These are phyloP conservation scores for Sporothrix globosa DNA, from an alignment of 2,329 filamentous ascomycete species.

Conservation along the genomic window DNA sequence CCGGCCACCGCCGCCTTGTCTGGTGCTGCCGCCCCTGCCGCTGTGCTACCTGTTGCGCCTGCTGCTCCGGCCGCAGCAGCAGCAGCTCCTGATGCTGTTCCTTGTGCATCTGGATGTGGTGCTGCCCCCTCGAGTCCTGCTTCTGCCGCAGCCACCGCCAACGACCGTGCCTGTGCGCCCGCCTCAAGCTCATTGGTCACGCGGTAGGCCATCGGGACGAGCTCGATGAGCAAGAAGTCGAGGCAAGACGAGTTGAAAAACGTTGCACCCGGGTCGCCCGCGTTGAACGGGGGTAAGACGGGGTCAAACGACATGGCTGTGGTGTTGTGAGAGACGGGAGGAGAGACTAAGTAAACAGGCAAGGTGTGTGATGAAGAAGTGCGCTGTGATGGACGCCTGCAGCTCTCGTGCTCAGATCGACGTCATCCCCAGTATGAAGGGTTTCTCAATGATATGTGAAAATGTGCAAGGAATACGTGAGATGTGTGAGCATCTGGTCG, in stretches of 20 bases:
- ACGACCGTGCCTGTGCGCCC: constrained; percentile 41
- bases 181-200: constrained; percentile 73
- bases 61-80: constrained; percentile 27
- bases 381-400: background rate
- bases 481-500: background rate
- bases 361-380: background rate
- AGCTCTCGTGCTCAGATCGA: background rate
- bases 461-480: background rate
- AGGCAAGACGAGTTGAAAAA: constrained; percentile 84
- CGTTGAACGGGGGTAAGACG: constrained; percentile 68
- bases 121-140: constrained; percentile 29
- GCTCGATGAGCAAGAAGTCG: constrained; percentile 93
- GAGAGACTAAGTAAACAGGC: background rate
- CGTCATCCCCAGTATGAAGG: background rate
- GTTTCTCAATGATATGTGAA: background rate
- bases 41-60: background rate
- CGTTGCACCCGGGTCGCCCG: constrained; percentile 70
- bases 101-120: background rate
- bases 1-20: constrained; percentile 32
- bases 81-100: background rate
- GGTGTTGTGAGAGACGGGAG: constrained; percentile 26
- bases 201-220: constrained; percentile 91
- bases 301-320: constrained; percentile 71
- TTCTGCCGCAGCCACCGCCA: constrained; percentile 45
- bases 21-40: background rate